Conservation (phyloP, 371 early-diverging fungal genomes). For the Haplosporangium sp. region DNA sequence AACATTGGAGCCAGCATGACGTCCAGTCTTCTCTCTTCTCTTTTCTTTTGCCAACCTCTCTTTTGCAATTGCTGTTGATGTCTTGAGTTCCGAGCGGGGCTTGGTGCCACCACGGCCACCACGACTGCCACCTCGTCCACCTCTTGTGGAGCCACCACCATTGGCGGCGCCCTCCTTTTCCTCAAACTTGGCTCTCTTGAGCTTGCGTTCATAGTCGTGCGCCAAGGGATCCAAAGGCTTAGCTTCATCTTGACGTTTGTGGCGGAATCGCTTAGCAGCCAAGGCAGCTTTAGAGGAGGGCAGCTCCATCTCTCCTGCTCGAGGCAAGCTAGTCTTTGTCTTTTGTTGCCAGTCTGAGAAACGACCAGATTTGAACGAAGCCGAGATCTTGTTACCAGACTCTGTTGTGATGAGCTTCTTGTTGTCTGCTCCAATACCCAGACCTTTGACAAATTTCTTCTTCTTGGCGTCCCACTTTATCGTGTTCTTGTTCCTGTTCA, state of each 20-base stretch:
- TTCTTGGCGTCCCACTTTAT: slow-evolving; percentile 95
- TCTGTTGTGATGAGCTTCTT: slow-evolving; percentile 95
- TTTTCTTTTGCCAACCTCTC: slow-evolving; percentile 83
- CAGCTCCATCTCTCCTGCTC: slow-evolving; percentile 89
- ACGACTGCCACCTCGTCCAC: slow-evolving; percentile 55
- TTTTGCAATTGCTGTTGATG: slow-evolving; percentile 87
- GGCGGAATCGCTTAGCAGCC: slow-evolving; percentile 69
- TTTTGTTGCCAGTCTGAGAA: slow-evolving; percentile 92
- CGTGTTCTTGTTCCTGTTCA: slow-evolving; percentile 64
- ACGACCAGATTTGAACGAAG: slow-evolving; percentile 87
- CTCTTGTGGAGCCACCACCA: slow-evolving; percentile 32
- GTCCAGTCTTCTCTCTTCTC: slow-evolving; percentile 77
- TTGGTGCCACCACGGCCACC: slow-evolving; percentile 58
- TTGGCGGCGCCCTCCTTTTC: slow-evolving; percentile 61
- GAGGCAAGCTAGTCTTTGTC: slow-evolving; percentile 82
- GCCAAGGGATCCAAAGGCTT: slow-evolving; percentile 74
- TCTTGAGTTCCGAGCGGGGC: slow-evolving; percentile 85
- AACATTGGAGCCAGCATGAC: slow-evolving; percentile 57
- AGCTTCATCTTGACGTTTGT: slow-evolving; percentile 69
- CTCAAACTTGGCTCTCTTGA: slow-evolving; percentile 70
- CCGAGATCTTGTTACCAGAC: slow-evolving; percentile 90
- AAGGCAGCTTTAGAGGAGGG: slow-evolving; percentile 55
- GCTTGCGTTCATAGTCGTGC: slow-evolving; percentile 73
- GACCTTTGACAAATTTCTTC: slow-evolving; percentile 88
- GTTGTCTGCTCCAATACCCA: slow-evolving; percentile 94